Percentiles rank a stretch among this genome's conserved stretches.
Conservation (phyloP, 495 filamentous ascomycete species). For the Entonaema liquescens region DNA sequence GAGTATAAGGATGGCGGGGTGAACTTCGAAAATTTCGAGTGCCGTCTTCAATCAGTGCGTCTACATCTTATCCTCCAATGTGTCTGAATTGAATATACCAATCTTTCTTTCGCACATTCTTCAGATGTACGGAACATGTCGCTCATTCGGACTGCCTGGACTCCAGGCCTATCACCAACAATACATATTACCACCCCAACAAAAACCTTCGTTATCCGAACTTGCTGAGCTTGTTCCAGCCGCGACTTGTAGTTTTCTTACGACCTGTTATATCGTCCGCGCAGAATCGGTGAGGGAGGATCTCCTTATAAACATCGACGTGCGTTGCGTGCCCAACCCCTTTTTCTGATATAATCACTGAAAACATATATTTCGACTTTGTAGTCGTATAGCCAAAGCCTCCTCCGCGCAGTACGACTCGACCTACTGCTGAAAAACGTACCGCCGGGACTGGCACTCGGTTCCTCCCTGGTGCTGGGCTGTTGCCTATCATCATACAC, state of each 20-base stretch:
- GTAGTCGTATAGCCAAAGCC: slow-evolving; percentile 9
- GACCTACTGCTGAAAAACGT: slow-evolving; percentile 43
- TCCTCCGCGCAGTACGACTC: slow-evolving; percentile 14
- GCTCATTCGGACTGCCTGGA: slow-evolving; percentile 11
- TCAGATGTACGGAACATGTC: slow-evolving; percentile 25
- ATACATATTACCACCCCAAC: not conserved
- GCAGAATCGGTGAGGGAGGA: slow-evolving; percentile 16
- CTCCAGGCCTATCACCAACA: slow-evolving; percentile 24
- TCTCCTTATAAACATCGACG: slow-evolving; percentile 19
- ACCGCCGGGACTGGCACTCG: slow-evolving; percentile 52
- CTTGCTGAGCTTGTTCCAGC: slow-evolving; percentile 33
- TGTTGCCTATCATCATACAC: slow-evolving; percentile 57
- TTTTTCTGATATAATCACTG: slow-evolving; percentile 2
- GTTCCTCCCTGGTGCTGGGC: slow-evolving; percentile 55
- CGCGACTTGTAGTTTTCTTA: slow-evolving; percentile 33
- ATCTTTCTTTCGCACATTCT: slow-evolving; percentile 14
- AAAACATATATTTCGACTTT: slow-evolving; percentile 4
- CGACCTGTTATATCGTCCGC: slow-evolving; percentile 31
- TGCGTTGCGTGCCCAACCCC: slow-evolving; percentile 1
- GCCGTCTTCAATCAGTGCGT: not conserved
- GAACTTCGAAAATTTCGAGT: not conserved
- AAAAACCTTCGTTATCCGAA: slow-evolving; percentile 21
- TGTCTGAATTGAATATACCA: slow-evolving; percentile 15
- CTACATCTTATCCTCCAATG: not conserved
- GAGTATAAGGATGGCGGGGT: not conserved